Base-by-base conservation (phyloP, 768 basidiomycete species). In the Galerina marginata region DNA sequence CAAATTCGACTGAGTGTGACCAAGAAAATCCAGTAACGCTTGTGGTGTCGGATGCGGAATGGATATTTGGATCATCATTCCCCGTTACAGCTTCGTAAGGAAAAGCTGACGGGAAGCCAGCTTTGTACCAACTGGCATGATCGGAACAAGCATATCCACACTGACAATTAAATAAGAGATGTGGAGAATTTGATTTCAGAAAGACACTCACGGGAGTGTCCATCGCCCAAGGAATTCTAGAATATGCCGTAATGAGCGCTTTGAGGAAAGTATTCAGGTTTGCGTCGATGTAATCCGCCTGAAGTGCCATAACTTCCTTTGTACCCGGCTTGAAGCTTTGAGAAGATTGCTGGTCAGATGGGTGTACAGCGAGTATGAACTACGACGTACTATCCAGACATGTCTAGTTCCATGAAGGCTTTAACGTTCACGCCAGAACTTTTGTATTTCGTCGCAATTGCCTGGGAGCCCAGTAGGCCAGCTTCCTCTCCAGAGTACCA, bases 1-100 rank as follows among this genome's bases (percentile, higher is more conserved):
- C 81, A 65, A 88, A 88, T 69, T 87, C 83, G 23, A 84, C 72
- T 54, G 83, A 83, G 67, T 87, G 83, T 9, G 69, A 58, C 75
- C 78, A 80, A 3, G 78, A 77, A 75, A 84, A 84, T 43, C 83
- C 81, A 33, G 71, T 74, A 64, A 78, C 72, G 66, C 72, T 74
- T 11, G 77, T 81, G 39, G 83, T 81, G 63, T 86, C 84, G 61
- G 65, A 74, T 56, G 74, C 53, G 2, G 73, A 73, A 71, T 82
- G 82, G 36, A 79, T 74, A 36, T 71, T 72, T 7, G 83, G 79
- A 67, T 87, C 79, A 55, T 79, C 75, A 54, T 74, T 61, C 10
- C 75, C 75, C 1, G 77, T 79, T 38, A 80, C 68, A 2, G 77
- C 78, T 64, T 83, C 81, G 47, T 77, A 78, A 6, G 80, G 79